A percentile compares a stretch with the other conserved stretches of the same genome.
These are phyloP conservation scores for Fraxinus greggii DNA, from an alignment of 305 asterid genomes.

Conservation along the genomic window DNA sequence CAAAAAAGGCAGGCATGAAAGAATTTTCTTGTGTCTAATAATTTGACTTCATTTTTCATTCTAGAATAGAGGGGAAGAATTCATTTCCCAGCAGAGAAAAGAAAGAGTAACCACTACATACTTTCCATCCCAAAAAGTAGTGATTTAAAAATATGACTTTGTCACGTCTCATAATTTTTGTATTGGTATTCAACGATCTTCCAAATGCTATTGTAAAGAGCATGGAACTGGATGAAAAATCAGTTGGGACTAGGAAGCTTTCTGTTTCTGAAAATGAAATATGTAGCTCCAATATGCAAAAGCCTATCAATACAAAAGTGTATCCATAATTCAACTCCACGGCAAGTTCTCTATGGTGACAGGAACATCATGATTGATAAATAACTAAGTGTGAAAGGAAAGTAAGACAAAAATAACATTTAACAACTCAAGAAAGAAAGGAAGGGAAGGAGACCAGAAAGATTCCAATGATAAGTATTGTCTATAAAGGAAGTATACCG, in stretches of 20 bases:
- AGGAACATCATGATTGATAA: background rate
- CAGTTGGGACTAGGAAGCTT: constrained; percentile 1
- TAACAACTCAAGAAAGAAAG: constrained; percentile 14
- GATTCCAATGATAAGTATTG: constrained; percentile 12
- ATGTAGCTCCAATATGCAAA: constrained; percentile 13
- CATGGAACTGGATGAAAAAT: background rate
- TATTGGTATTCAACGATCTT: constrained; percentile 2
- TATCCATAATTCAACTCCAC: constrained; percentile 17
- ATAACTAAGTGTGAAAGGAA: background rate
- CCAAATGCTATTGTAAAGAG: background rate
- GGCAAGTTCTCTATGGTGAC: background rate
- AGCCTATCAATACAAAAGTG: constrained; percentile 7
- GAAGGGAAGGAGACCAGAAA: background rate
- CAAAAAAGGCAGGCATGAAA: constrained; percentile 1
- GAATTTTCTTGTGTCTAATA: background rate
- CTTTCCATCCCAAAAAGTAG: constrained; percentile 11
- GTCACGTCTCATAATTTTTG: background rate
- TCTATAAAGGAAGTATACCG: constrained; percentile 48
- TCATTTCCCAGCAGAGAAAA: constrained; percentile 4
- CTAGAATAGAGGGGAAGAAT: constrained; percentile 18
- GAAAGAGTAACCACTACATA: background rate
- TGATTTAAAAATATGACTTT: background rate
- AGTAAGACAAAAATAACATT: background rate
- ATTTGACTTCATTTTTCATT: constrained; percentile 7
- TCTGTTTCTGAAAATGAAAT: background rate